phyloP scores from a whole-genome alignment of 78 protist genomes.

The Andalucia godoyi region DNA sequence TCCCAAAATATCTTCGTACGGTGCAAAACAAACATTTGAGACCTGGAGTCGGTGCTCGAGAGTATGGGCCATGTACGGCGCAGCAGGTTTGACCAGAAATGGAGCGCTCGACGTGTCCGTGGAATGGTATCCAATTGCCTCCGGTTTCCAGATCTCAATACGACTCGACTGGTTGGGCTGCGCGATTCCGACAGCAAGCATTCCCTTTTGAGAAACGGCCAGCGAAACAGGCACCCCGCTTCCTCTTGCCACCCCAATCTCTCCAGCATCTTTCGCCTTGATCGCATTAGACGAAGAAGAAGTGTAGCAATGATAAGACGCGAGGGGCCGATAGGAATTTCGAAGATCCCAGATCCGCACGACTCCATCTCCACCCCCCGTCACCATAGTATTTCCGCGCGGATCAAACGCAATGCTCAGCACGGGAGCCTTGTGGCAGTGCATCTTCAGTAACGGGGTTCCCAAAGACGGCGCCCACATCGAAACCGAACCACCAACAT shows the following conservation, averaged over 20 bases:
- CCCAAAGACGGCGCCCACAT: slow-evolving; percentile 75
- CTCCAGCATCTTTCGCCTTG: too few relatives aligned
- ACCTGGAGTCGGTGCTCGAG: background rate
- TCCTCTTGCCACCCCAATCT: too few relatives aligned
- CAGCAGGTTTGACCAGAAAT: too few relatives aligned
- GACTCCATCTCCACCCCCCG: slow-evolving; percentile 57
- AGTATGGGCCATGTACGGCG: slow-evolving; percentile 57
- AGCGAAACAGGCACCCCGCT: too few relatives aligned
- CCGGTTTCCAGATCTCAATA: too few relatives aligned
- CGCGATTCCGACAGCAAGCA: slow-evolving; percentile 67
- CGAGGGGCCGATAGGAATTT: too few relatives aligned
- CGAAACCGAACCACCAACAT: slow-evolving; percentile 66
- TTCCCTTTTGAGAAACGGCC: slow-evolving; percentile 55
- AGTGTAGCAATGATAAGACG: too few relatives aligned
- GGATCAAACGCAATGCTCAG: slow-evolving; percentile 29
- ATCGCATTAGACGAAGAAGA: too few relatives aligned
- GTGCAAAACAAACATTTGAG: slow-evolving; percentile 58
- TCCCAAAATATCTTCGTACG: slow-evolving; percentile 93
- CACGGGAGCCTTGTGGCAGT: slow-evolving; percentile 55
- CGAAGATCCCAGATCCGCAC: slow-evolving; percentile 90
- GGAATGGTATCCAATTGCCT: too few relatives aligned
- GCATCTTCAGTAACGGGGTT: slow-evolving; percentile 59
- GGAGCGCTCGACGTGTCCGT: too few relatives aligned
- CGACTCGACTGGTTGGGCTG: slow-evolving; percentile 17
- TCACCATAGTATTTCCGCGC: slow-evolving; percentile 50